Conservation (phyloP, 176 grass and related monocot species). For the Leersia perrieri region DNA sequence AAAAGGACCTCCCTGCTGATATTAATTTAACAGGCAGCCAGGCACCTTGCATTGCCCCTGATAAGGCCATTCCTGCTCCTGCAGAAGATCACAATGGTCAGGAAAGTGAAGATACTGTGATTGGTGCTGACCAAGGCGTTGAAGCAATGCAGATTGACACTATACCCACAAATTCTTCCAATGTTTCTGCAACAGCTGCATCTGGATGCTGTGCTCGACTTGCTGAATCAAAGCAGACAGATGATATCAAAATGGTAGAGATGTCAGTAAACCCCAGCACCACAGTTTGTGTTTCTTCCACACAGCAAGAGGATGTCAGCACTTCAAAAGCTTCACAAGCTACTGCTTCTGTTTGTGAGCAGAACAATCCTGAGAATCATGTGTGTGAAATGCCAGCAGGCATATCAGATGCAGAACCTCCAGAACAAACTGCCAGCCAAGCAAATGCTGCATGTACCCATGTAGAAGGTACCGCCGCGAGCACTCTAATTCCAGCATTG, state of each 20-base stretch:
- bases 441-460: constrained; percentile 5
- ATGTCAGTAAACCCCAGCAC: constrained; percentile 20
- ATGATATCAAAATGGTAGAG: constrained; percentile 37
- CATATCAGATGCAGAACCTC: constrained; percentile 10
- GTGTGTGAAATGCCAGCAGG: not conserved
- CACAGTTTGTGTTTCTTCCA: constrained; percentile 6
- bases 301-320: constrained; percentile 35
- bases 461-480: not conserved
- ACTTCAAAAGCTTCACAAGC: constrained; percentile 16
- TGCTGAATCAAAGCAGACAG: constrained; percentile 53
- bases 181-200: constrained; percentile 42
- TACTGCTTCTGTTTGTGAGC: constrained; percentile 18
- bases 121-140: constrained; percentile 3
- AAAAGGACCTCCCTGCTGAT: constrained; percentile 10
- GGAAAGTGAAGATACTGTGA: constrained; percentile 11
- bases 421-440: constrained; percentile 7
- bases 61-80: constrained; percentile 4
- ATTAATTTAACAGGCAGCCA: not conserved
- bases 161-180: constrained; percentile 7
- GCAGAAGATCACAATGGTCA: constrained; percentile 6
- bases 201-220: constrained; percentile 50
- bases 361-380: constrained; percentile 31
- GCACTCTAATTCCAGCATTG: constrained; percentile 7
- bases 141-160: not conserved
- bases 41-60: not conserved